Evolutionary conservation across 345 rosid genomes (phyloP).

Genomic region (Salix dunnii): DNA sequence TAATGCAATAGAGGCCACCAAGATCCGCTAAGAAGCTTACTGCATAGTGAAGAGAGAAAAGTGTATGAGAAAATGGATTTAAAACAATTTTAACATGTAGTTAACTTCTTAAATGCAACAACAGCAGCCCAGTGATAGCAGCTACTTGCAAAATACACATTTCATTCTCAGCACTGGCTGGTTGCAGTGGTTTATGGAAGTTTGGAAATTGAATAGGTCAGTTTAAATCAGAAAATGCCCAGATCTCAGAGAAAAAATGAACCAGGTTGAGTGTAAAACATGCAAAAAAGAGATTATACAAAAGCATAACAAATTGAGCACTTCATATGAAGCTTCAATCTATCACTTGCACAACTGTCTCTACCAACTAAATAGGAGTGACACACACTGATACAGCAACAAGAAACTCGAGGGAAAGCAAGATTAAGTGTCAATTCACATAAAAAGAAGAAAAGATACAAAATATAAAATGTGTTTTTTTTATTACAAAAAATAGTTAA

Average conservation of each 20-base stretch:
- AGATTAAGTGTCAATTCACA: no score
- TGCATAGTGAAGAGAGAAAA: conserved; percentile 38
- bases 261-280: neutral
- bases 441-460: no score
- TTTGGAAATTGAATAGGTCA: neutral
- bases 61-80: neutral
- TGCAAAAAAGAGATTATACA: neutral
- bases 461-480: no score
- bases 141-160: neutral
- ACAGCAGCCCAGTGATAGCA: neutral
- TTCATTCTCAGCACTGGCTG: neutral
- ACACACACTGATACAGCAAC: no score
- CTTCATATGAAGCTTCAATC: no score
- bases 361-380: no score
- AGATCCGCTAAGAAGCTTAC: conserved; percentile 98
- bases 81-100: no score
- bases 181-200: neutral
- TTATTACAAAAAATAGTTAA: no score
- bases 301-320: no score
- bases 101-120: neutral
- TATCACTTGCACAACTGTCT: no score
- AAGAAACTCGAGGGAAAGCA: no score
- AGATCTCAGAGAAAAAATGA: neutral
- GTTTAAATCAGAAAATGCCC: neutral
- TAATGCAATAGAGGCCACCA: conserved; percentile 95